Conservation (phyloP, 768 basidiomycete species). For the Goffeauzyma gilvescens region DNA sequence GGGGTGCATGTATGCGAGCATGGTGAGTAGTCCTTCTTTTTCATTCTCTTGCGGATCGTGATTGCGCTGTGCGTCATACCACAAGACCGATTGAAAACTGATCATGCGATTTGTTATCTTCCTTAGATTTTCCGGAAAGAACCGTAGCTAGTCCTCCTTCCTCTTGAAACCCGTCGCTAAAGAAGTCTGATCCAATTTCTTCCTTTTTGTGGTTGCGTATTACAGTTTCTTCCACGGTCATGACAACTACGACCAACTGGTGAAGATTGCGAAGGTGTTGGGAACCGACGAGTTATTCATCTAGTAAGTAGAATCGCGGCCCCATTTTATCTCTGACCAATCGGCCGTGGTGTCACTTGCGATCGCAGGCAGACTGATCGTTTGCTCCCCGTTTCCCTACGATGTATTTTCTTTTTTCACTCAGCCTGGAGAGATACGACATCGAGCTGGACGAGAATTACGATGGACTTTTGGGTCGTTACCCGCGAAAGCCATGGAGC, state of each 20-base stretch:
- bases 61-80: not conserved
- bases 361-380: not conserved
- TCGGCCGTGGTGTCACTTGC: not conserved
- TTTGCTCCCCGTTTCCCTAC: no score
- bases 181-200: no score
- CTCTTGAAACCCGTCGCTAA: no score
- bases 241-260: slow-evolving; percentile 94
- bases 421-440: slow-evolving; percentile 44
- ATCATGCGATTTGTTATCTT: not conserved
- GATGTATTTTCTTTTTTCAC: not conserved
- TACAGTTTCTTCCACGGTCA: slow-evolving; percentile 80
- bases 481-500: slow-evolving; percentile 85
- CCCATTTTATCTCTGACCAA: not conserved
- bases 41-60: not conserved
- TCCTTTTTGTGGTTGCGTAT: no score
- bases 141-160: slow-evolving; percentile 36
- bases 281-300: slow-evolving; percentile 86
- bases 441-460: slow-evolving; percentile 91
- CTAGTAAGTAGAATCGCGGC: slow-evolving; percentile 37
- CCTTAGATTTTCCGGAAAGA: slow-evolving; percentile 91
- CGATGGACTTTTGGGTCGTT: slow-evolving; percentile 84
- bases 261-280: slow-evolving; percentile 92
- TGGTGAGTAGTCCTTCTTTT: slow-evolving; percentile 44
- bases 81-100: not conserved
- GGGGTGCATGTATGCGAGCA: slow-evolving; percentile 96